phyloP scores from a whole-genome alignment of 352 stramenopile genomes.

The Phytopythium montanum region DNA sequence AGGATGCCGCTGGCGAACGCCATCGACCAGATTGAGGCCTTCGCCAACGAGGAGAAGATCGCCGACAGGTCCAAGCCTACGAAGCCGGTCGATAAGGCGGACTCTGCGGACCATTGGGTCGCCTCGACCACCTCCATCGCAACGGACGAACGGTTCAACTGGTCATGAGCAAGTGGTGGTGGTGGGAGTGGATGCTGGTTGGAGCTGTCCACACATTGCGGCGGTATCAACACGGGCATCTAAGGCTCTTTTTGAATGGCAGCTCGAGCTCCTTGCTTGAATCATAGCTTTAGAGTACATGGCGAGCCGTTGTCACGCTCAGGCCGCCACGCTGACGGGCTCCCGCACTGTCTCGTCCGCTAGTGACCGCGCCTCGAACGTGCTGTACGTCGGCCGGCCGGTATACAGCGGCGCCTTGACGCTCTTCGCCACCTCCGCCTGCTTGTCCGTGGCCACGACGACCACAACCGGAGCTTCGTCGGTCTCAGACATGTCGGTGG shows the following conservation, averaged over 20 bases:
- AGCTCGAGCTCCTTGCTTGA: not conserved
- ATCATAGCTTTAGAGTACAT: not conserved
- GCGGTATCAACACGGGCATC: too few species aligned
- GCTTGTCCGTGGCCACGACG: constrained; percentile 1
- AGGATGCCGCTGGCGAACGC: constrained; percentile 4
- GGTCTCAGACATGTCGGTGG: not conserved
- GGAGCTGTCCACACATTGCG: too few species aligned
- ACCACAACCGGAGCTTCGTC: not conserved
- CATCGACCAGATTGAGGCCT: not conserved
- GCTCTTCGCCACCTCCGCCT: not conserved
- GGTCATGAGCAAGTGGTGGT: too few species aligned
- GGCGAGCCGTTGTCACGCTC: not conserved
- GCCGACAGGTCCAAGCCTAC: not conserved
- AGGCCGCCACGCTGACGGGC: constrained; percentile 4
- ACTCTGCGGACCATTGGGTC: too few species aligned
- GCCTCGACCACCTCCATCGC: too few species aligned
- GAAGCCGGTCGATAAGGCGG: too few species aligned
- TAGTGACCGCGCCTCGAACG: constrained; percentile 4
- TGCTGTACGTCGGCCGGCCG: constrained; percentile 1
- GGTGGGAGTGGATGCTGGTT: too few species aligned
- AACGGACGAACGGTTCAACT: too few species aligned
- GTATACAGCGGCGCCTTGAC: not conserved
- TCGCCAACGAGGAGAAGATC: not conserved
- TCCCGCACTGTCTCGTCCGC: not conserved
- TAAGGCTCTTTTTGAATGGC: too few species aligned